Conservation (phyloP, 352 stramenopile species). For the Aphanomyces astaci region DNA sequence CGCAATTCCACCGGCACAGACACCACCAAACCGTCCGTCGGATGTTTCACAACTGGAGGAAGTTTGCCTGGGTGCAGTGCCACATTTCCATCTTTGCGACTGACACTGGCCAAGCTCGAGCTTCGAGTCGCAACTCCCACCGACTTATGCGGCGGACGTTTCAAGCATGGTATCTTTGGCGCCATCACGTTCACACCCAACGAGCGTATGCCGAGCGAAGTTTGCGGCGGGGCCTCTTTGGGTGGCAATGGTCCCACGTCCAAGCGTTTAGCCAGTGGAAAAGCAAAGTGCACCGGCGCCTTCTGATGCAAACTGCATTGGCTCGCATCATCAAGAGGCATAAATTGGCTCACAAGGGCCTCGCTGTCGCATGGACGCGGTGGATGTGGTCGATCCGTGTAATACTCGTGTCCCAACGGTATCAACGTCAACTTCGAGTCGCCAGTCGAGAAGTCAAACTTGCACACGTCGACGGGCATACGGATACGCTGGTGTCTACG, state of each 20-base stretch:
- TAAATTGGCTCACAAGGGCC: not conserved
- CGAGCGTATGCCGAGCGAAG: not conserved
- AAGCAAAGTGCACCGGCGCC: not conserved
- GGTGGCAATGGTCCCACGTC: constrained; percentile 6
- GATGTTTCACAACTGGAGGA: not conserved
- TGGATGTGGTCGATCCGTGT: not conserved
- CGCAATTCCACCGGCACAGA: not conserved
- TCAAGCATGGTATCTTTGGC: not conserved
- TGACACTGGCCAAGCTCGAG: not conserved
- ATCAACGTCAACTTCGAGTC: not conserved
- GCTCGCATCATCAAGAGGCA: not conserved
- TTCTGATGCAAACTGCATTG: not conserved
- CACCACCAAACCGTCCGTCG: not conserved
- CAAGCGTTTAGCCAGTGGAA: not conserved
- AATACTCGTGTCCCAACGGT: not conserved
- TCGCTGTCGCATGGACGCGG: not conserved
- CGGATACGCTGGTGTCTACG: not conserved
- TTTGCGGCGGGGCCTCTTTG: not conserved
- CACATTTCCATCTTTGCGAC: not conserved
- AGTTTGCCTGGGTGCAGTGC: not conserved
- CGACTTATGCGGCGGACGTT: not conserved
- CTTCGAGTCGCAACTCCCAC: not conserved
- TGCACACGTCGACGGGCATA: not conserved
- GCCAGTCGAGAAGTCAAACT: not conserved
- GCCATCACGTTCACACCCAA: not conserved